These are phyloP conservation scores for Cyanidium caldarium DNA, from an alignment of 23 red algal species.

Conservation along the genomic window DNA sequence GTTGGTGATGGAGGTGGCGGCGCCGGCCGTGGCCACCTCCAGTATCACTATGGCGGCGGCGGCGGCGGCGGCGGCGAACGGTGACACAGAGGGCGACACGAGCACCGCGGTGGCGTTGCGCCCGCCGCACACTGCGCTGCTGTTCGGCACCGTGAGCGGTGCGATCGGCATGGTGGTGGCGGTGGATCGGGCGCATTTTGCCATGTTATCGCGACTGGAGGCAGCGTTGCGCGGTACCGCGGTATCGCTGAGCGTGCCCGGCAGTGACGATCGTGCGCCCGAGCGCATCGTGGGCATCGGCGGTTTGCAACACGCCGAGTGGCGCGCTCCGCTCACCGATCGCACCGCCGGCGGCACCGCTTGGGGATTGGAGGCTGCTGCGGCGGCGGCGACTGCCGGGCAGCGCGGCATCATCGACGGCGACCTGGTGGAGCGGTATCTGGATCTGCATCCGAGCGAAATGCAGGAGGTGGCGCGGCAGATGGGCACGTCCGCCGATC, in stretches of 20 bases:
- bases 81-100: neutral
- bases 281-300: slow-evolving; percentile 62
- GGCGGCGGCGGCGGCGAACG: neutral
- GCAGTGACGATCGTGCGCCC: neutral
- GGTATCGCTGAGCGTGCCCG: neutral
- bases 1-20: slow-evolving; percentile 60
- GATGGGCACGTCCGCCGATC: slow-evolving; percentile 59
- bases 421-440: slow-evolving; percentile 84
- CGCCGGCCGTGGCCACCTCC: neutral
- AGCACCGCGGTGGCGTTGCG: neutral
- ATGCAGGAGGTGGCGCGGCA: slow-evolving; percentile 46
- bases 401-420: slow-evolving; percentile 65
- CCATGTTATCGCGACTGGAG: slow-evolving; percentile 58
- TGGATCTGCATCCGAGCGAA: slow-evolving; percentile 60
- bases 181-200: slow-evolving; percentile 29
- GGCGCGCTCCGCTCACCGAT: slow-evolving; percentile 42
- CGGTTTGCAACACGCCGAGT: slow-evolving; percentile 70
- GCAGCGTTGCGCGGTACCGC: slow-evolving; percentile 24
- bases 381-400: neutral
- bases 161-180: slow-evolving; percentile 68
- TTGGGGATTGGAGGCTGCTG: neutral
- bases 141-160: slow-evolving; percentile 71
- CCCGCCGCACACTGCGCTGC: slow-evolving; percentile 14
- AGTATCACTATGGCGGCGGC: too few species aligned
- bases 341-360: neutral